These are phyloP conservation scores for Leccinum holopus DNA, from an alignment of 1,284 basidiomycete species.

Conservation along the genomic window DNA sequence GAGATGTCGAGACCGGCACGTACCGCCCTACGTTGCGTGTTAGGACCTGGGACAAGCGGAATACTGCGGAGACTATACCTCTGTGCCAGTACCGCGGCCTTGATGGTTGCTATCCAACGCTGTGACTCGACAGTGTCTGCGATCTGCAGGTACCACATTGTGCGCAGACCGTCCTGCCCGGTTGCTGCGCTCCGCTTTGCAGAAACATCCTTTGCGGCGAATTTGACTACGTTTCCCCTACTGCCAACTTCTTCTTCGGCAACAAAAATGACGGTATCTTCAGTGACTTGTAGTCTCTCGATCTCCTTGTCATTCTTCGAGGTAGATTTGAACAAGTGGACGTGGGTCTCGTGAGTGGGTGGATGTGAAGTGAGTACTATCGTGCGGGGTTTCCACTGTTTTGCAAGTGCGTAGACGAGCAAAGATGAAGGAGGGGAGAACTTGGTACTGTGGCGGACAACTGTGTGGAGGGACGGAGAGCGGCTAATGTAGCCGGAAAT, in stretches of 20 bases:
- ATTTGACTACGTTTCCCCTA: slow-evolving; percentile 60
- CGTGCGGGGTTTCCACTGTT: slow-evolving; percentile 67
- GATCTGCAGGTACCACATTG: slow-evolving; percentile 65
- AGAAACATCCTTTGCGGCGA: slow-evolving; percentile 61
- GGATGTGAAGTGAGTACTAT: slow-evolving; percentile 56
- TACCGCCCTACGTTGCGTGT: slow-evolving; percentile 47
- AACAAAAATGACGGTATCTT: slow-evolving; percentile 70
- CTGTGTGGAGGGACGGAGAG: slow-evolving; percentile 51
- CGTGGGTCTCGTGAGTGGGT: slow-evolving; percentile 48
- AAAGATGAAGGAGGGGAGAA: slow-evolving; percentile 65
- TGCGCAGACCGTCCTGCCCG: slow-evolving; percentile 4
- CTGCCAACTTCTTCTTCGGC: slow-evolving; percentile 68
- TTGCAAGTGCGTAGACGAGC: slow-evolving; percentile 66
- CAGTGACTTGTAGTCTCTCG: slow-evolving; percentile 70
- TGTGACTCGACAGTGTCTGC: slow-evolving; percentile 58
- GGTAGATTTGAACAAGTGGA: slow-evolving; percentile 69
- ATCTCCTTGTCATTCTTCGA: slow-evolving; percentile 61
- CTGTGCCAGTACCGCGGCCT: slow-evolving; percentile 66
- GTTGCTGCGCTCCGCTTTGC: slow-evolving; percentile 38
- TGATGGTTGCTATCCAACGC: slow-evolving; percentile 71
- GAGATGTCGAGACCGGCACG: slow-evolving; percentile 62
- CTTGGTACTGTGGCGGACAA: slow-evolving; percentile 57
- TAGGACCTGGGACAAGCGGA: background rate
- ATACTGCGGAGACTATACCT: slow-evolving; percentile 42
- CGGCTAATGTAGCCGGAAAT: slow-evolving; percentile 56